Conservation (phyloP, 2,329 filamentous ascomycete genomes). For the Colletotrichum sp. region DNA sequence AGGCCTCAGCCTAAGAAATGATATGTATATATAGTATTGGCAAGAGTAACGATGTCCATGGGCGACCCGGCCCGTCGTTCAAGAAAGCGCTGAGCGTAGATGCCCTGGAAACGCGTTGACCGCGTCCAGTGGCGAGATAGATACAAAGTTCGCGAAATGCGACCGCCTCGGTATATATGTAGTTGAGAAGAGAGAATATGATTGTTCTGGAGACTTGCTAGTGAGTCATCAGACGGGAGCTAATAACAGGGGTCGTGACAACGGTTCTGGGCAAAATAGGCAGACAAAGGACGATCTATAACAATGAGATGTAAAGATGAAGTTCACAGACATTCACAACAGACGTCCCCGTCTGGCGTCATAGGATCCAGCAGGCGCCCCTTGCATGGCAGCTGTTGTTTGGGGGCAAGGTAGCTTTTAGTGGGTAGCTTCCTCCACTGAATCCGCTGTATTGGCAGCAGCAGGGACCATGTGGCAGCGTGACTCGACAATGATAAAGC, state of each 20-base stretch:
- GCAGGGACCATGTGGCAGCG: conserved; percentile 19
- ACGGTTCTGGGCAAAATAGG: conserved; percentile 10
- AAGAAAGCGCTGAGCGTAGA: neutral
- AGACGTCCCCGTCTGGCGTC: conserved; percentile 11
- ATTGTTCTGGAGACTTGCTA: neutral
- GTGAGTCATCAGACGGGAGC: conserved; percentile 12
- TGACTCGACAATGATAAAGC: conserved; percentile 18
- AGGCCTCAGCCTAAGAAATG: neutral
- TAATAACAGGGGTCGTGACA: neutral
- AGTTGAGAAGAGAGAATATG: neutral
- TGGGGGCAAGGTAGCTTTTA: neutral
- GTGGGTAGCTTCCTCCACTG: conserved; percentile 10
- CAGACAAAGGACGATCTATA: neutral
- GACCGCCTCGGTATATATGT: neutral
- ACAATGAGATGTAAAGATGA: neutral
- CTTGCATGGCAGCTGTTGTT: conserved; percentile 16
- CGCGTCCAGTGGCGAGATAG: conserved; percentile 14
- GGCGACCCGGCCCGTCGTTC: neutral
- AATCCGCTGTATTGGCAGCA: conserved; percentile 14
- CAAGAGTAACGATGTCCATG: neutral
- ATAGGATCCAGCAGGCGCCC: conserved; percentile 14
- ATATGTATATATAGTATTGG: neutral
- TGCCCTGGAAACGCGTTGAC: neutral
- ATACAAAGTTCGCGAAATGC: neutral
- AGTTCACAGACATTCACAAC: neutral